Evolutionary conservation across 2,329 filamentous ascomycete species (phyloP).

Genomic region (Coleophoma eucalyptorum): DNA sequence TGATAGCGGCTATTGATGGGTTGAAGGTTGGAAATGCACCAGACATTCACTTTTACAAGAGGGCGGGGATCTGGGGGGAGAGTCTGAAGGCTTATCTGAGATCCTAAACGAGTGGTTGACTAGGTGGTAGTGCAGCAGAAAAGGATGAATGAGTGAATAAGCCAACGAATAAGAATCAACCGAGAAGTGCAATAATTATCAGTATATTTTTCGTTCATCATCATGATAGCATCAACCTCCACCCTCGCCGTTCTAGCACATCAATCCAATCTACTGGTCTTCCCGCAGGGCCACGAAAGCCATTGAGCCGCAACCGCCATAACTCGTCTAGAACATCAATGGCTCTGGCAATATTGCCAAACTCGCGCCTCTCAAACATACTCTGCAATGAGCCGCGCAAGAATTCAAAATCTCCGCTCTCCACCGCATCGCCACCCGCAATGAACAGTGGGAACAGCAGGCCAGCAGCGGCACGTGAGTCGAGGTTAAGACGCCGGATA

Average conservation of each 20-base stretch:
- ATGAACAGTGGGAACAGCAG: conserved; percentile 8
- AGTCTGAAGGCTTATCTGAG: conserved; percentile 22
- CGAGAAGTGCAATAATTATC: no score
- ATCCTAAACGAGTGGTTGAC: no score
- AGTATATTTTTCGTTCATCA: no score
- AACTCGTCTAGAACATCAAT: conserved; percentile 8
- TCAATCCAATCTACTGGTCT: conserved; percentile 3
- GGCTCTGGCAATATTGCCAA: conserved; percentile 2
- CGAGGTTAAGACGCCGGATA: neutral
- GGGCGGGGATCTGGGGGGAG: conserved; percentile 27
- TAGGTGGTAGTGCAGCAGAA: no score
- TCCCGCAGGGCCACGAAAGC: neutral
- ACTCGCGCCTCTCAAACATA: conserved; percentile 1
- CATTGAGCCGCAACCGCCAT: conserved; percentile 3
- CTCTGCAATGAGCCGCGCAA: conserved; percentile 1
- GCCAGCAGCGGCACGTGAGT: conserved; percentile 3
- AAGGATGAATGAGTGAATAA: neutral
- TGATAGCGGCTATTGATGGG: conserved; percentile 57
- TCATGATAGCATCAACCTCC: conserved; percentile 3
- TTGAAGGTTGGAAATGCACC: conserved; percentile 52
- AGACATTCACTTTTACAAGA: conserved; percentile 55
- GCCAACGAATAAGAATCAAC: neutral
- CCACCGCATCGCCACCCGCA: conserved; percentile 7
- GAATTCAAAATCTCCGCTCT: conserved; percentile 1
- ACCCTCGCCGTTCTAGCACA: neutral